Percentiles rank a stretch among this genome's conserved stretches.
Evolutionary conservation across 345 rosid genomes (phyloP).

Genomic region (Physaria fendleri): DNA sequence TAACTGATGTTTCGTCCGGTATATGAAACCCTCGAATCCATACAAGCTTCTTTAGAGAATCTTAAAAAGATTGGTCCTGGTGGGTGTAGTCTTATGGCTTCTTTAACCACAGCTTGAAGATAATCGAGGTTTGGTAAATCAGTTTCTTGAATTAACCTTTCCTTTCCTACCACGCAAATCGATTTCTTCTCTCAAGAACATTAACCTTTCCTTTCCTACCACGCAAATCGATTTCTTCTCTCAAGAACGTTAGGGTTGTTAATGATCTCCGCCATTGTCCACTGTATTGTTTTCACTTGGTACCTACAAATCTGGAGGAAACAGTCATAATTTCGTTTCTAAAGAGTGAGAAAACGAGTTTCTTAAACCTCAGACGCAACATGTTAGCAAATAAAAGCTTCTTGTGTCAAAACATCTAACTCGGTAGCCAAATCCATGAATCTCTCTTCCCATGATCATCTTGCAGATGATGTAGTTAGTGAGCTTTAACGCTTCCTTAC

Average conservation of each 20-base stretch:
- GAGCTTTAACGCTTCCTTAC: constrained; percentile 3
- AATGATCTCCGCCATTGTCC: neutral
- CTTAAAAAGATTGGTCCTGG: neutral
- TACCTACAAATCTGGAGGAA: constrained; percentile 28
- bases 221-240: neutral
- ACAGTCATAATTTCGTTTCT: constrained; percentile 41
- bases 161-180: neutral
- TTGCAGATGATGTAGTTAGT: constrained; percentile 20
- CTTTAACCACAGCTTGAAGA: neutral
- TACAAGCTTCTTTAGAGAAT: neutral
- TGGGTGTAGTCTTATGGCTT: neutral
- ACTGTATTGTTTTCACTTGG: neutral
- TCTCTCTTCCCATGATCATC: constrained; percentile 39
- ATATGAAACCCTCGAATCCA: neutral
- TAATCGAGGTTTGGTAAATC: neutral
- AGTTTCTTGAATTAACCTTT: neutral
- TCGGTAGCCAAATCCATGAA: neutral
- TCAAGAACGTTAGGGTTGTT: neutral
- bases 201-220: neutral
- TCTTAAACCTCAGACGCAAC: constrained; percentile 5
- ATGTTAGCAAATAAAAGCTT: neutral
- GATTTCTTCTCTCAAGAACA: neutral
- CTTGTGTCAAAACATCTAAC: neutral
- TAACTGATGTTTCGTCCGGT: neutral
- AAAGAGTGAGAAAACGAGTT: constrained; percentile 30